These are phyloP conservation scores for Pichia sp. DNA, from an alignment of 1,139 yeast genomes.

Conservation along the genomic window DNA sequence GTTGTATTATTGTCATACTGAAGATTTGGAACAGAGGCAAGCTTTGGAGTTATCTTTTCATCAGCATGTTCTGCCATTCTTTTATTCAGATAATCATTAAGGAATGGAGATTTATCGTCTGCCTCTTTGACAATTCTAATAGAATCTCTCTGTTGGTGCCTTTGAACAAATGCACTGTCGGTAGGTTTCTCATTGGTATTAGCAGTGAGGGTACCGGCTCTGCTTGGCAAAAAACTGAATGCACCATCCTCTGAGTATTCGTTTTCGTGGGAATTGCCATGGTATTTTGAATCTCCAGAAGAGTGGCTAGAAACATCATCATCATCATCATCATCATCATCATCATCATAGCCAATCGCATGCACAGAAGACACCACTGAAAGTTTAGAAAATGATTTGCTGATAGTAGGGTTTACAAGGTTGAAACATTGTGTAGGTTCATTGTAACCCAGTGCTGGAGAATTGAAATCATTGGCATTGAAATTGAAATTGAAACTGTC, in stretches of 20 bases:
- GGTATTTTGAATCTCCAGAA: neutral
- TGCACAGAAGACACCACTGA: slow-evolving; percentile 15
- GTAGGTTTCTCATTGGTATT: neutral
- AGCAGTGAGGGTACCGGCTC: slow-evolving; percentile 1
- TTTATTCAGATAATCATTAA: slow-evolving; percentile 5
- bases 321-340: slow-evolving; percentile 10
- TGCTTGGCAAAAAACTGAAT: slow-evolving; percentile 15
- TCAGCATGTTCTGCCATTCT: no score
- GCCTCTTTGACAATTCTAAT: slow-evolving; percentile 20
- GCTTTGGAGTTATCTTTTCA: slow-evolving; percentile 6
- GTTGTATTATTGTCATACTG: neutral
- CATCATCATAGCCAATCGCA: slow-evolving; percentile 24
- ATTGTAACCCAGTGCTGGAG: slow-evolving; percentile 22
- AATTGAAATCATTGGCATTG: slow-evolving; percentile 7
- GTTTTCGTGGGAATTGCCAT: neutral
- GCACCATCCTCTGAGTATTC: neutral
- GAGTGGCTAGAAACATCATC: neutral
- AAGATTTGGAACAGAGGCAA: slow-evolving; percentile 1
- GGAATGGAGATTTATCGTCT: slow-evolving; percentile 6
- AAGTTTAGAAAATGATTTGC: slow-evolving; percentile 8
- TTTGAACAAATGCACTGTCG: slow-evolving; percentile 7
- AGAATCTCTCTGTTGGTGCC: slow-evolving; percentile 12
- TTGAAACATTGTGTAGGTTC: slow-evolving; percentile 20
- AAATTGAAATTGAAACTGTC: slow-evolving; percentile 6
- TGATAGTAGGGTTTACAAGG: slow-evolving; percentile 15